A percentile compares a stretch with the other conserved stretches of the same genome.
Conservation (phyloP, 176 grass and related monocot genomes). For the Oryza brachyantha region DNA sequence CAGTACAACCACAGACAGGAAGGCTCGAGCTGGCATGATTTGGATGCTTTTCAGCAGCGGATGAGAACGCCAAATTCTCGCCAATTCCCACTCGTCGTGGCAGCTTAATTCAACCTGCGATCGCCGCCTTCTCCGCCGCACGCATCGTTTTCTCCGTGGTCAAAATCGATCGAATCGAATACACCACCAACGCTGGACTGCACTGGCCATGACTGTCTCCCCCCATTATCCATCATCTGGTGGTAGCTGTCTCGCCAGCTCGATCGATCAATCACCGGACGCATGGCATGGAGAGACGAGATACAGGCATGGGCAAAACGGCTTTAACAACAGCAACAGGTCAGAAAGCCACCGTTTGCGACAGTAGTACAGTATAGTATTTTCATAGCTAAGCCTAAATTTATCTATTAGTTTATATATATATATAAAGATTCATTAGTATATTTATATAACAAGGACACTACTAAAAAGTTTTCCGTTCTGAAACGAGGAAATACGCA, state of each 20-base stretch:
- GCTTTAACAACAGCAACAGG: no score
- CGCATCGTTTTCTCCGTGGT: slow-evolving; percentile 13
- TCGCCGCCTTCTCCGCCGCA: not conserved
- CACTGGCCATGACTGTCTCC: not conserved
- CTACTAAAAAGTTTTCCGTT: no score
- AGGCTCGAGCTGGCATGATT: slow-evolving; percentile 33
- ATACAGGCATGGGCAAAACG: not conserved
- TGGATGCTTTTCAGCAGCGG: not conserved
- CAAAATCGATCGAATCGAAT: not conserved
- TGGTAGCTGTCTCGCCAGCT: not conserved
- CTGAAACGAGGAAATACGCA: no score
- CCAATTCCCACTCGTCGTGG: not conserved
- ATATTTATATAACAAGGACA: no score
- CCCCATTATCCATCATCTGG: not conserved
- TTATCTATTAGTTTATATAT: no score
- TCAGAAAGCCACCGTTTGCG: not conserved
- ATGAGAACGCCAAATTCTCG: not conserved
- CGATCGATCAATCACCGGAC: not conserved
- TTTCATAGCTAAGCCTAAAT: no score
- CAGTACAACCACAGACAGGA: slow-evolving; percentile 3
- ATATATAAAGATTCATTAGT: no score
- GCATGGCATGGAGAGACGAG: not conserved
- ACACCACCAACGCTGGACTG: not conserved
- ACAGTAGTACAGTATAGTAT: no score
- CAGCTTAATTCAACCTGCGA: not conserved